Base-by-base conservation (phyloP, 2,329 filamentous ascomycete species). In the Chrysoporthe deuterocubensis region DNA sequence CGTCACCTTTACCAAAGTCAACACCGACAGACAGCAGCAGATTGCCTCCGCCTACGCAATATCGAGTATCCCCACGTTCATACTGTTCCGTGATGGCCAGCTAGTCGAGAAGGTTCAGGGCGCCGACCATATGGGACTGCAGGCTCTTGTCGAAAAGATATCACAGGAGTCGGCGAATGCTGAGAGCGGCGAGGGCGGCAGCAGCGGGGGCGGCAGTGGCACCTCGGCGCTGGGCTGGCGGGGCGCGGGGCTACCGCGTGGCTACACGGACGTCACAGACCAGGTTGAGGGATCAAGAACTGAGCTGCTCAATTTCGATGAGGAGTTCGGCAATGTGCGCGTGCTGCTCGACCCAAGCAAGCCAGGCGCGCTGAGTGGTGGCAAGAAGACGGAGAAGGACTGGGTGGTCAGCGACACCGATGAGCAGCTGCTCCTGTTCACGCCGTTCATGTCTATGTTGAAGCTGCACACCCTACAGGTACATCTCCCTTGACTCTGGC, bases 351-450 rank as follows among this genome's bases (percentile, higher is more conserved):
- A 90, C n/a, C 72, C 74, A 4, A 81, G 83, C 67, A 89, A 90
- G 78, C 94, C 94, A 6, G 88, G 84, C 65, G 84, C 84, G 1
- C 78, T 94, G 66, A 78, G 79, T 61, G 88, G 89, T 74, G 85
- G 81, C 66, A 89, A 89, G 75, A 80, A 78, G 21, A 78, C 80
- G 11, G 80, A 82, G 44, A 88, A 87, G 76, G 95, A 99, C 80
- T 98, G 92, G 90, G 90, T 98, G 32, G 93, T 97, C 83, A 97
- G 93, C 78, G 95, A 97, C 76, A 96, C 95, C 46, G 96, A 99
- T 76, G 94, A 98, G 81, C 96, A 99, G 83, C 83, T 99, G 70
- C 92, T 98, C 86, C 86, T 99, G 59, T 98, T 90, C 80, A 85
- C 96, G 67, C 95, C 96, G 0, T 97, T 99, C 81, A 91, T 94